Evolutionary conservation across 768 basidiomycete genomes (phyloP), one percentile per base, ranked within the genome.

Genomic region (Lentinula lateritia): DNA sequence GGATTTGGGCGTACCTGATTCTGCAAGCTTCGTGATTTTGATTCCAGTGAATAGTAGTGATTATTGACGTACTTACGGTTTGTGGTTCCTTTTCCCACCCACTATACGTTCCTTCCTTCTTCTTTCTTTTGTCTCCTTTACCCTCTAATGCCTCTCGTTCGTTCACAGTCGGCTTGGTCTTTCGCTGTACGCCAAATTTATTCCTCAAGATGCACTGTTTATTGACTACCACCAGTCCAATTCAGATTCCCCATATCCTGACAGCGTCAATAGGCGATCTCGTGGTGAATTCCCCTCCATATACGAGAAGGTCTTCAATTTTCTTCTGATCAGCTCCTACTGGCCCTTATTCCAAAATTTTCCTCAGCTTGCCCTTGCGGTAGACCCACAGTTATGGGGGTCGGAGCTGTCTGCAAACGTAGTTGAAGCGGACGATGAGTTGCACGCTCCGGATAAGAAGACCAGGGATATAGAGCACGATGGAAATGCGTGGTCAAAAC

Each of bases 321-420:
- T 43, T 53, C 10, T 35, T 35, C 52, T 34, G 50, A 60, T 57
- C n/a, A 50, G 10, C 7, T 16, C 5, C 9, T 48, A 35, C 45
- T 36, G 16, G 4, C 16, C 2, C 18, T n/a, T 12, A 48, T 48
- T n/a, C 18, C 9, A 12, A 60, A 28, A 3, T 5, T 36, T 52
- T 20, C 48, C 35, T 0, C 43, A 78, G 87, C 85, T 81, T 66
- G 75, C 80, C 2, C 74, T 87, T 46, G 74, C 80, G 0, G 74
- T 80, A 9, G 83, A 87, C 66, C 85, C 86, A 0, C 74, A 75
- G 23, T 73, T 78, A 48, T 88, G 87, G 86, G 80, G 83, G 9
- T 76, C 78, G n/a, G 73, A 80, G 58, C 67, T 82, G 50, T 76
- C 75, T 5, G 73, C 73, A 39, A 76, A 75, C 54, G 69, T 76